Conservation (phyloP, 1,284 basidiomycete genomes). For the Malassezia brasiliensis region DNA sequence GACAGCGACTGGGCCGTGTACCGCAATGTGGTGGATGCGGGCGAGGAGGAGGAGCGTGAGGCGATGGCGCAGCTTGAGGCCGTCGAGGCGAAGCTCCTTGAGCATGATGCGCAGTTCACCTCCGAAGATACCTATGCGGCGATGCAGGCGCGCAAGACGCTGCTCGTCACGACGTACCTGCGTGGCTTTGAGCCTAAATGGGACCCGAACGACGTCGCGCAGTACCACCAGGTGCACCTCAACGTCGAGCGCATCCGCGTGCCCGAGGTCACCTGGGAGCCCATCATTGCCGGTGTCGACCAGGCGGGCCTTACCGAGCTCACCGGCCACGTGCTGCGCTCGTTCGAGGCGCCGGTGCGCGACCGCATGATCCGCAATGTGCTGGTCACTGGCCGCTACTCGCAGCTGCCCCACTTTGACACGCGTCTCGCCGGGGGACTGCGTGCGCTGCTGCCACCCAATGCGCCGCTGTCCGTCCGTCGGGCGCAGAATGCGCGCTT, state of each 20-base stretch:
- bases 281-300: conserved; percentile 84
- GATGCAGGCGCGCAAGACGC: conserved; percentile 64
- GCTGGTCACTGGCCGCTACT: conserved; percentile 16
- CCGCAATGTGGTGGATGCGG: conserved; percentile 79
- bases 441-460: conserved; percentile 26
- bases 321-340: conserved; percentile 71
- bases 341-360: conserved; percentile 61
- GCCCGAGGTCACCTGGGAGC: conserved; percentile 87
- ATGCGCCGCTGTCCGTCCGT: conserved; percentile 23
- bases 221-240: conserved; percentile 68
- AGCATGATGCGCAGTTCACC: conserved; percentile 74
- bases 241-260: conserved; percentile 89
- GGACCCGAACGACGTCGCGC: conserved; percentile 53
- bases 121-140: conserved; percentile 71
- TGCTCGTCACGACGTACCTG: conserved; percentile 71
- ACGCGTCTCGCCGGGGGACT: conserved; percentile 58
- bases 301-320: conserved; percentile 88
- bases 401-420: conserved; percentile 14
- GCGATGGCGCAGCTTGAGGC: conserved; percentile 64
- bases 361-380: conserved; percentile 53
- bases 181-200: conserved; percentile 48
- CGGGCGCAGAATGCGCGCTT: conserved; percentile 60
- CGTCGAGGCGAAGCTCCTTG: conserved; percentile 72
- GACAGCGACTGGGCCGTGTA: conserved; percentile 98
- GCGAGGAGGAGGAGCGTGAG: conserved; percentile 93